Base-by-base conservation (phyloP, 768 basidiomycete genomes). In the Albatrellus ellisii region DNA sequence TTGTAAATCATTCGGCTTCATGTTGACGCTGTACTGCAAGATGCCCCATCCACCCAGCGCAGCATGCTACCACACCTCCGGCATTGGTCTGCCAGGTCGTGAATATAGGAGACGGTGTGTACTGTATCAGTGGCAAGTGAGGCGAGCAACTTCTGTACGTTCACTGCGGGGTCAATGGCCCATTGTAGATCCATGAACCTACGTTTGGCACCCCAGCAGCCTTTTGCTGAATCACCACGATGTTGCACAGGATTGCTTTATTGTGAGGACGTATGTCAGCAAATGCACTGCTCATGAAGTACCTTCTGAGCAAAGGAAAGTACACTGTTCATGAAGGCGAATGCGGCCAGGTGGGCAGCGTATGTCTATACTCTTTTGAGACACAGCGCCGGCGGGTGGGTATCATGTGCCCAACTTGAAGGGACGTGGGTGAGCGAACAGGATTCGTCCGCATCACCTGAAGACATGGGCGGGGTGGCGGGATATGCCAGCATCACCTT, bases 171-270 rank as follows among this genome's bases (percentile, higher is more conserved):
- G 28, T 78, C 73, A 41, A 90, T 77, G 2, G 81, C 87, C 35
- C 66, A 66, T 46, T 83, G 69, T 15, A 98, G 68, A 47, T 97
- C 90, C 43, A 73, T 75, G 8, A 91, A 65, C 2, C 82, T 75
- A 15, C 94, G 79, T 57, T 90, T 89, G 21, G 75, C 62, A 97
- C 70, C 58, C 97, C 94, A 0, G 89, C 86, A 0, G 86, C 80
- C 60, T 97, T 97, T 58, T 99, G 95, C 59, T 92, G 81, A 26
- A 98, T 90, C 84, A 99, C 92, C 42, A 92, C 92, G 52, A 97
- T 87, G 59, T 99, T 98, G 63, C 92, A 98, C 32, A 89, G 46
- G 39, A 83, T 77, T 3, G 89, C 85, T 56, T 92, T 91, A 64
- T 99, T 94, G 42, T 68, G 72, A 0, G 91, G 90, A 49, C 83